Conservation (phyloP, 306 rosid genomes). For the Elaeagnus macrophylla region DNA sequence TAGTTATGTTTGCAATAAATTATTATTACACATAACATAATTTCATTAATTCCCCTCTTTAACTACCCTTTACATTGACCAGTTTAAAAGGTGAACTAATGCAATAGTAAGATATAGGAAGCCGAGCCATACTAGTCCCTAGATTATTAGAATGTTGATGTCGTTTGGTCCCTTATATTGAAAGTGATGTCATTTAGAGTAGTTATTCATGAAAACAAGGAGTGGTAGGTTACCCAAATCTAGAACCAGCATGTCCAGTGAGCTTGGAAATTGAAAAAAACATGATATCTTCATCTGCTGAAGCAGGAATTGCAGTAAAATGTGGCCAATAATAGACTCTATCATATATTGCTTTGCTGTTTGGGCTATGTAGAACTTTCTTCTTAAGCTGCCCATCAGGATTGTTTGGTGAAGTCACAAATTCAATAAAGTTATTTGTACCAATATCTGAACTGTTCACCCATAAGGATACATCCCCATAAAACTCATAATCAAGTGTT, state of each 20-base stretch:
- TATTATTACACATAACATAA: too few relatives aligned
- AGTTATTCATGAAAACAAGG: background rate
- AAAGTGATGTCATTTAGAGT: too few relatives aligned
- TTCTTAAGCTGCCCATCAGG: constrained; percentile 41
- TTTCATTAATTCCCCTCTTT: too few relatives aligned
- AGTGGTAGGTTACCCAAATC: constrained; percentile 30
- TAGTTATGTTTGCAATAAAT: too few relatives aligned
- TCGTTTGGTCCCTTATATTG: too few relatives aligned
- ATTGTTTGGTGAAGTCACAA: constrained; percentile 58
- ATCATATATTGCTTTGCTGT: constrained; percentile 27
- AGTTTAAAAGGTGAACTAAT: too few relatives aligned
- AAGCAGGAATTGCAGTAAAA: constrained; percentile 44
- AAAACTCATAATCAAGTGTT: constrained; percentile 23
- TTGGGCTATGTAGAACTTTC: constrained; percentile 24
- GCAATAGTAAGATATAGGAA: too few relatives aligned
- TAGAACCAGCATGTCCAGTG: constrained; percentile 47
- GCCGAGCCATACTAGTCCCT: too few relatives aligned
- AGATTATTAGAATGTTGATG: too few relatives aligned
- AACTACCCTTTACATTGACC: too few relatives aligned
- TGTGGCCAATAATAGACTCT: constrained; percentile 54
- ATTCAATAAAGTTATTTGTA: constrained; percentile 25
- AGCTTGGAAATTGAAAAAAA: constrained; percentile 39
- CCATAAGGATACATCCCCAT: constrained; percentile 34
- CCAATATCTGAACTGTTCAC: constrained; percentile 8
- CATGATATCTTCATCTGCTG: constrained; percentile 41